Conservation (phyloP, 805 yeast species). For the Schwanniomyces yamadae region DNA sequence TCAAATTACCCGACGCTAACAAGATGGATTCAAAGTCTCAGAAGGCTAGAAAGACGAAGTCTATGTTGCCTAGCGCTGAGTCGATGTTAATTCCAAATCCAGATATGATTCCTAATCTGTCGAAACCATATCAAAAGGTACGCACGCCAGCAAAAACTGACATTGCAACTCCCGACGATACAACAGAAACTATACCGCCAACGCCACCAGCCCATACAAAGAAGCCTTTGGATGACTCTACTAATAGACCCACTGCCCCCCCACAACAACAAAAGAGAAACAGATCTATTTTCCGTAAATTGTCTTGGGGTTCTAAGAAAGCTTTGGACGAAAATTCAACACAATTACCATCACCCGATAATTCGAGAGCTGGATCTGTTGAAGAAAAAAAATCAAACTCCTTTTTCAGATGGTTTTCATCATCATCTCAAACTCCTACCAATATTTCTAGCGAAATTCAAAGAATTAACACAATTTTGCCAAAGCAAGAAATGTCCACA, state of each 20-base stretch:
- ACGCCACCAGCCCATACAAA: constrained; percentile 13
- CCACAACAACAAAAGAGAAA: constrained; percentile 24
- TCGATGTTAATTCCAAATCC: constrained; percentile 35
- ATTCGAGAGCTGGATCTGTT: constrained; percentile 24
- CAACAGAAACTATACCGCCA: constrained; percentile 16
- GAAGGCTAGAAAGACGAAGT: constrained; percentile 15
- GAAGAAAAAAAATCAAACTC: constrained; percentile 27
- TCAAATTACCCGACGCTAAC: constrained; percentile 46
- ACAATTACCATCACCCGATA: constrained; percentile 37
- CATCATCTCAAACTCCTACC: constrained; percentile 22
- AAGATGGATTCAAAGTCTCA: constrained; percentile 6
- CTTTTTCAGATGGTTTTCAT: constrained; percentile 44
- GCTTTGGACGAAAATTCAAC: constrained; percentile 27
- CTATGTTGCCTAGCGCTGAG: constrained; percentile 34
- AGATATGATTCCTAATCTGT: constrained; percentile 5
- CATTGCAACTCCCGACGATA: constrained; percentile 1
- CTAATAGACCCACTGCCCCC: constrained; percentile 21
- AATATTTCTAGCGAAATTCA: constrained; percentile 27
- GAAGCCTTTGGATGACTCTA: constrained; percentile 36
- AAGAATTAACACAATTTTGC: constrained; percentile 39
- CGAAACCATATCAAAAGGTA: constrained; percentile 22
- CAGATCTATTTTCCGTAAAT: constrained; percentile 47
- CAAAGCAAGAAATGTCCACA: constrained; percentile 57
- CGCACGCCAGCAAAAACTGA: constrained; percentile 11
- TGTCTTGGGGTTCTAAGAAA: constrained; percentile 50